These are phyloP conservation scores for Hericium rajendrae DNA, from an alignment of 768 basidiomycete species.

Conservation along the genomic window DNA sequence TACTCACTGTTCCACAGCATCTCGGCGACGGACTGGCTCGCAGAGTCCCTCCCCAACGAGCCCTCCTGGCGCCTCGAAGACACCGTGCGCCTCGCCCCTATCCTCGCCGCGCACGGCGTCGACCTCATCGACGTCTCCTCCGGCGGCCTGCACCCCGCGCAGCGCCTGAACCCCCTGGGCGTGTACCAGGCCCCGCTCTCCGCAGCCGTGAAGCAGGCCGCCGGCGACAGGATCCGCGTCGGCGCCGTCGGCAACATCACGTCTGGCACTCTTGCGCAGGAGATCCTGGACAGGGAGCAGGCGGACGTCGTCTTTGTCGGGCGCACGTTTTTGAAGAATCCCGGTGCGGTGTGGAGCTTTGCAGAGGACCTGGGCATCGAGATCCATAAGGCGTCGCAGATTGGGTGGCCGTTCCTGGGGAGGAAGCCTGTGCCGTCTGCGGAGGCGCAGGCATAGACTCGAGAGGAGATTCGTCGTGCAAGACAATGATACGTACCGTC, in stretches of 20 bases:
- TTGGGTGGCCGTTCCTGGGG: constrained; percentile 38
- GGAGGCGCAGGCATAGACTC: no score
- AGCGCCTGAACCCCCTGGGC: constrained; percentile 16
- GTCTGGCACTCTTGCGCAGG: constrained; percentile 42
- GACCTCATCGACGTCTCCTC: constrained; percentile 69
- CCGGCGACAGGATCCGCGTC: constrained; percentile 35
- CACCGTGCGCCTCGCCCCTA: constrained; percentile 47
- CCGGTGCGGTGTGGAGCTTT: constrained; percentile 37
- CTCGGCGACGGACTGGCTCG: constrained; percentile 69
- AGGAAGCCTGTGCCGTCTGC: constrained; percentile 5
- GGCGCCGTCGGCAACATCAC: constrained; percentile 50
- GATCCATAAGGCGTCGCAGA: constrained; percentile 39
- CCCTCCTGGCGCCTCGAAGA: constrained; percentile 64
- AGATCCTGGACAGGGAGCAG: constrained; percentile 43
- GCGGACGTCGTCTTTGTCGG: constrained; percentile 40
- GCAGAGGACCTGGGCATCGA: constrained; percentile 46
- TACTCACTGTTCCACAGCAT: constrained; percentile 28
- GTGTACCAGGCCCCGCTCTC: constrained; percentile 52
- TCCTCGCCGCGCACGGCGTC: constrained; percentile 56
- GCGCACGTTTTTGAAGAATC: constrained; percentile 49
- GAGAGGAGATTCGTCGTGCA: no score
- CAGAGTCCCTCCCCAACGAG: constrained; percentile 45
- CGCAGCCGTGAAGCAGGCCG: constrained; percentile 37
- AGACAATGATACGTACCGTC: no score
- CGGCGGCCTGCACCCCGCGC: constrained; percentile 45